Evolutionary conservation across 139 green algal species (phyloP).

Genomic region (Gonium pectorale): DNA sequence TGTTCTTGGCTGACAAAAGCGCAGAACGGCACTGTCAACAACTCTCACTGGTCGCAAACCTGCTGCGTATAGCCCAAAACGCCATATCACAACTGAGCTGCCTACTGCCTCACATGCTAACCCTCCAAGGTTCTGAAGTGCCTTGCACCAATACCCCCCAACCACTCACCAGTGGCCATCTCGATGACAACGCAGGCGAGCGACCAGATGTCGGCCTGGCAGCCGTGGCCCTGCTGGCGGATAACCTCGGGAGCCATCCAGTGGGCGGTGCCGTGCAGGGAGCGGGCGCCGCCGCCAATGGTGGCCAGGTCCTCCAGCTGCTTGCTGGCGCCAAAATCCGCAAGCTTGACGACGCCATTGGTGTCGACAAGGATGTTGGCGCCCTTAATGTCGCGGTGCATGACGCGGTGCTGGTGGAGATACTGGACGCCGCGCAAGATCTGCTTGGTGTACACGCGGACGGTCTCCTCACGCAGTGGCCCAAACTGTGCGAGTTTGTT

Average conservation of each 20-base stretch:
- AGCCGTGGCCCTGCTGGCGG: slow-evolving; percentile 83
- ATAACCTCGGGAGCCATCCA: slow-evolving; percentile 99
- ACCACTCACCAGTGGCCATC: slow-evolving; percentile 87
- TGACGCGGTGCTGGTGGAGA: slow-evolving; percentile 90
- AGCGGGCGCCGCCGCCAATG: slow-evolving; percentile 84
- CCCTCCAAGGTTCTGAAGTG: too few species aligned
- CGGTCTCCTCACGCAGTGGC: slow-evolving; percentile 73
- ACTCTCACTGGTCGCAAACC: too few species aligned
- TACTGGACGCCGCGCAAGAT: slow-evolving; percentile 92
- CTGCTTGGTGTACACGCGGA: slow-evolving; percentile 84
- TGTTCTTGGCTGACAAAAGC: too few species aligned
- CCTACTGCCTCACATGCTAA: too few species aligned
- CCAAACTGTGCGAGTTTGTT: slow-evolving; percentile 49
- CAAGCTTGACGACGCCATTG: slow-evolving; percentile 92
- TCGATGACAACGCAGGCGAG: slow-evolving; percentile 96
- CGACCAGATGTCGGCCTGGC: slow-evolving; percentile 96
- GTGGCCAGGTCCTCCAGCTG: slow-evolving; percentile 94
- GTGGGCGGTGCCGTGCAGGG: slow-evolving; percentile 95
- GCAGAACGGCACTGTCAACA: too few species aligned
- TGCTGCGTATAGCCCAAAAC: too few species aligned
- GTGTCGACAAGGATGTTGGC: slow-evolving; percentile 97
- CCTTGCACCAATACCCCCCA: too few species aligned
- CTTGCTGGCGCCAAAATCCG: slow-evolving; percentile 95
- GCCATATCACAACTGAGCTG: too few species aligned
- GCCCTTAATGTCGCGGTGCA: slow-evolving; percentile 89